phyloP scores from a whole-genome alignment of 2,329 filamentous ascomycete species.

The Pestalotiopsis sp. region DNA sequence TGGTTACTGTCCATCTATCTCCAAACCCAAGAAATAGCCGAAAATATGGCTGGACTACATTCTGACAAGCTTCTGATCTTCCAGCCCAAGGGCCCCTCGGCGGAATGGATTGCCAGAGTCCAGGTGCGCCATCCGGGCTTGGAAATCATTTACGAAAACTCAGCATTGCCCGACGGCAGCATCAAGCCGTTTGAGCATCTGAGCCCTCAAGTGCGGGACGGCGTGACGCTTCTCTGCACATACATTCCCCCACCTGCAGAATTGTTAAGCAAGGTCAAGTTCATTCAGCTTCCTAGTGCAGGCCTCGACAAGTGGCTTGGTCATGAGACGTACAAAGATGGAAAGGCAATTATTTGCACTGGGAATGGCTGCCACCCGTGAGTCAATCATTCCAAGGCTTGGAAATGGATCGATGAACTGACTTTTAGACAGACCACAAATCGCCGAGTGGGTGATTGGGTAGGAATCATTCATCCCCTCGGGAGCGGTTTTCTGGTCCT shows the following conservation, averaged over 20 bases:
- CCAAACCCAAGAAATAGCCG: too few relatives aligned
- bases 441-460: constrained; percentile 58
- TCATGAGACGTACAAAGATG: constrained; percentile 47
- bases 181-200: constrained; percentile 19
- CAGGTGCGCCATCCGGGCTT: constrained; percentile 40
- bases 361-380: constrained; percentile 61
- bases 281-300: constrained; percentile 46
- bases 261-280: constrained; percentile 39
- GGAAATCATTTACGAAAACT: constrained; percentile 36
- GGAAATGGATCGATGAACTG: neutral
- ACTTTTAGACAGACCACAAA: constrained; percentile 51
- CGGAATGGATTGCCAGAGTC: constrained; percentile 37
- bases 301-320: constrained; percentile 45
- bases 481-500: too few relatives aligned
- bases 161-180: constrained; percentile 6
- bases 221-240: constrained; percentile 44
- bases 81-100: too few relatives aligned
- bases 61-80: too few relatives aligned
- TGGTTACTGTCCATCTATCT: too few relatives aligned
- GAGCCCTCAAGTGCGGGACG: constrained; percentile 35
- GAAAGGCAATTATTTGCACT: constrained; percentile 53
- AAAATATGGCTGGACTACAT: too few relatives aligned
- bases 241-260: constrained; percentile 33
- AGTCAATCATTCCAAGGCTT: constrained; percentile 21
- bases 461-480: constrained; percentile 22